phyloP scores from a whole-genome alignment of 2,329 filamentous ascomycete species.

The Ciborinia camelliae region DNA sequence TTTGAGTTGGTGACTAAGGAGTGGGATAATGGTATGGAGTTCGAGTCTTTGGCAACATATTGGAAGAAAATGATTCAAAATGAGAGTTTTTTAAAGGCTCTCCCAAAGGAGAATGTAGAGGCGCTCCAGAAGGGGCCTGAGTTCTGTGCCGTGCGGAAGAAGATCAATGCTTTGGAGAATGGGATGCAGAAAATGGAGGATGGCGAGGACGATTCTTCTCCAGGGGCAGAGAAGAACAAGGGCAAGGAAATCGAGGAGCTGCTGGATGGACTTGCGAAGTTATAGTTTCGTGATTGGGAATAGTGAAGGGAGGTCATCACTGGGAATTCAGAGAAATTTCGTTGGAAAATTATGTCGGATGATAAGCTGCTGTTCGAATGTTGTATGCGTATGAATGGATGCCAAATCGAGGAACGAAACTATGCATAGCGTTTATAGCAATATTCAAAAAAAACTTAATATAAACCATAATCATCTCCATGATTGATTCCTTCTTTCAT shows the following conservation, averaged over 20 bases:
- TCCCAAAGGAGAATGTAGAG: slow-evolving; percentile 18
- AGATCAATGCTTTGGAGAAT: slow-evolving; percentile 1
- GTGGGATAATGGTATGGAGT: slow-evolving; percentile 34
- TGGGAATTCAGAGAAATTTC: neutral
- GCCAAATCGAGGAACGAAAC: neutral
- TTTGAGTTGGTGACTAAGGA: slow-evolving; percentile 46
- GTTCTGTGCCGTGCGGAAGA: neutral
- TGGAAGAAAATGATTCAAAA: slow-evolving; percentile 24
- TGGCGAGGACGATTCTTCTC: neutral
- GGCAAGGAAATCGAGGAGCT: slow-evolving; percentile 11
- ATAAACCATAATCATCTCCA: neutral
- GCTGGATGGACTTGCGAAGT: neutral
- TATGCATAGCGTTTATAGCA: neutral
- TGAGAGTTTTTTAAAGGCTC: slow-evolving; percentile 24
- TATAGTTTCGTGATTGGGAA: neutral
- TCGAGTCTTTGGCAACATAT: slow-evolving; percentile 36
- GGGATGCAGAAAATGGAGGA: neutral
- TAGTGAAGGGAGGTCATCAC: neutral
- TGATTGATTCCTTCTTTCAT: neutral
- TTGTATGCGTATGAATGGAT: neutral
- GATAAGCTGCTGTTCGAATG: neutral
- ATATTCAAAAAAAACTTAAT: neutral
- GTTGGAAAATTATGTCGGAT: neutral
- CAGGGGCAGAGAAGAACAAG: neutral
- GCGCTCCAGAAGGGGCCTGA: neutral